These are phyloP conservation scores for Rhodomyrtus tomentosa DNA, from an alignment of 345 rosid genomes.

Conservation along the genomic window DNA sequence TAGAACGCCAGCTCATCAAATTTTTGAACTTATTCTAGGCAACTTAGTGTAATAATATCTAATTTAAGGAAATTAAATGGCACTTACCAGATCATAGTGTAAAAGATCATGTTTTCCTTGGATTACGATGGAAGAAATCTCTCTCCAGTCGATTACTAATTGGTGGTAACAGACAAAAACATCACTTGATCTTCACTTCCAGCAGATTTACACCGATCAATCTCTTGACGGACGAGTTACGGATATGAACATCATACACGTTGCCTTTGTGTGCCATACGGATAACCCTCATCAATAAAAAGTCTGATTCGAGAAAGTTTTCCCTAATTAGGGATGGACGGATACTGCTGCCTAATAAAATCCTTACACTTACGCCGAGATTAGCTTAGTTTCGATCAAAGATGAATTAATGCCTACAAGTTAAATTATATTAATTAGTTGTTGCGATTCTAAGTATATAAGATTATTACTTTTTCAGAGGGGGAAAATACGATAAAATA, in stretches of 20 bases:
- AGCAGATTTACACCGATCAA: background rate
- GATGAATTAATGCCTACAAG: background rate
- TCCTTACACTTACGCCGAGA: fast-evolving
- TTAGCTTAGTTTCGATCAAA: background rate
- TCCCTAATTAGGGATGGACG: background rate
- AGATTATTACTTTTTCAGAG: background rate
- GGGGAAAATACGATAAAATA: background rate
- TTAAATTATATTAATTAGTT: background rate
- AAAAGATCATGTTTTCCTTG: background rate
- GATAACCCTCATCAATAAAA: background rate
- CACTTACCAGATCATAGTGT: background rate
- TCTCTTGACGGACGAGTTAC: background rate
- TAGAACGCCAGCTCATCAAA: background rate
- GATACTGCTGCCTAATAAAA: background rate
- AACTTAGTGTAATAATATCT: background rate
- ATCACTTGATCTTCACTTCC: background rate
- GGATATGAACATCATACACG: background rate
- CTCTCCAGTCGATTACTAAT: background rate
- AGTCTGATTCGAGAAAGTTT: background rate
- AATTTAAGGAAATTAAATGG: background rate
- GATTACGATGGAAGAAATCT: background rate
- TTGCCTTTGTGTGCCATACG: background rate
- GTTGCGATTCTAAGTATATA: background rate
- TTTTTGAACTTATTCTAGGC: background rate
- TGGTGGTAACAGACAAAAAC: background rate